These are phyloP conservation scores for Tothia fuscella DNA, from an alignment of 2,329 filamentous ascomycete genomes.

Conservation along the genomic window DNA sequence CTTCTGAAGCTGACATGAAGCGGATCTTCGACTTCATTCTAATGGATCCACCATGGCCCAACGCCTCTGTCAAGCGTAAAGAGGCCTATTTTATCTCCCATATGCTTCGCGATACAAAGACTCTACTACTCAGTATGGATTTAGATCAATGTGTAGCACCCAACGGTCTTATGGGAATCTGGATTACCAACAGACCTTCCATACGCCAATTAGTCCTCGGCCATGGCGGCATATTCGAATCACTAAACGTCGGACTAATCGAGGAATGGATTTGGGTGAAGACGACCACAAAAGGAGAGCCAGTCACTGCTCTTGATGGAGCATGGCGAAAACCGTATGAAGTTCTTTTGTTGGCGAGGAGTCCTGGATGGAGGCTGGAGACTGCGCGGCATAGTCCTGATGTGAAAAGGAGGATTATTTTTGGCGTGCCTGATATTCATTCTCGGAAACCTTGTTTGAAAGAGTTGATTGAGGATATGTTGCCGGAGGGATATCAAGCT, in stretches of 20 bases:
- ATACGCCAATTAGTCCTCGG: conserved; percentile 43
- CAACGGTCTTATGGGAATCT: conserved; percentile 26
- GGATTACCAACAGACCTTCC: conserved; percentile 53
- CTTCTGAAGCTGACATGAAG: conserved; percentile 19
- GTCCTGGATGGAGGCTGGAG: conserved; percentile 12
- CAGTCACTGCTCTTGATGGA: conserved; percentile 48
- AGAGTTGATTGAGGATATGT: conserved; percentile 42
- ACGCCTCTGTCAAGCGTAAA: conserved; percentile 57
- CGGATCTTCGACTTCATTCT: conserved; percentile 52
- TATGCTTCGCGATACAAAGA: conserved; percentile 39
- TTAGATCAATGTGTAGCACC: conserved; percentile 41
- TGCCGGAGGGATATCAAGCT: conserved; percentile 34
- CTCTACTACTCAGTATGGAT: conserved; percentile 29
- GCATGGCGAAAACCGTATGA: conserved; percentile 68
- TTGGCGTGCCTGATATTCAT: conserved; percentile 64
- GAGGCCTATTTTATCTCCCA: conserved; percentile 36
- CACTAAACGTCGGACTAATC: conserved; percentile 52
- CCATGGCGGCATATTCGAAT: conserved; percentile 47
- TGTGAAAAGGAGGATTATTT: conserved; percentile 42
- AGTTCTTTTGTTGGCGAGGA: conserved; percentile 49
- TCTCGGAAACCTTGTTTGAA: conserved; percentile 67
- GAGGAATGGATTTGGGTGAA: conserved; percentile 76
- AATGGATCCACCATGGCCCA: conserved; percentile 73
- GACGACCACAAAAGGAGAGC: conserved; percentile 51
- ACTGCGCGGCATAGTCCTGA: conserved; percentile 18